Percentiles rank a stretch among this genome's conserved stretches.
Conservation (phyloP, 371 early-diverging fungal species). For the Fennellomyces sp. region DNA sequence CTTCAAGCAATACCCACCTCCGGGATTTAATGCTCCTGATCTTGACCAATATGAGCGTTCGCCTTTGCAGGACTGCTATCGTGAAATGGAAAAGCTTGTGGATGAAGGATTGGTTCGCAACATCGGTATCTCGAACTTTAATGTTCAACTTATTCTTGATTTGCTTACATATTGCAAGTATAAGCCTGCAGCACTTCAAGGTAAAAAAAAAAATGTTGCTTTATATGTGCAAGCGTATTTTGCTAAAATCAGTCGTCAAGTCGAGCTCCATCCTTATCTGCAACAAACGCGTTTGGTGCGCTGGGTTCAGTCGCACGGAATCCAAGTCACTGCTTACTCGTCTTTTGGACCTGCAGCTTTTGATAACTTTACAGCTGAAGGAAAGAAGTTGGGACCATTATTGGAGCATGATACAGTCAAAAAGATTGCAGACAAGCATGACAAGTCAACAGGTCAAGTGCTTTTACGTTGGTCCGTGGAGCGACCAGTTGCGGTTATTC, state of each 20-base stretch:
- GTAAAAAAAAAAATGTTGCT: too few relatives aligned
- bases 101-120: slow-evolving; percentile 36
- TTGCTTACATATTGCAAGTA: slow-evolving; percentile 43
- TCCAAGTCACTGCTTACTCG: slow-evolving; percentile 50
- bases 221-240: too few relatives aligned
- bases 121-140: slow-evolving; percentile 69
- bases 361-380: slow-evolving; percentile 14
- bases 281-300: slow-evolving; percentile 43
- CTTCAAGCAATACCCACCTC: slow-evolving; percentile 13
- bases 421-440: slow-evolving; percentile 39
- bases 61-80: slow-evolving; percentile 20
- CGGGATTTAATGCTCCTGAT: slow-evolving; percentile 7
- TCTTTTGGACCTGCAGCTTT: slow-evolving; percentile 41
- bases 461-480: slow-evolving; percentile 57
- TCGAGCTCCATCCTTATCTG: slow-evolving; percentile 64
- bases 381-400: slow-evolving; percentile 14
- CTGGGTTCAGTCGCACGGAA: slow-evolving; percentile 31
- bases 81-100: slow-evolving; percentile 46
- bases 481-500: slow-evolving; percentile 55
- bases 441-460: slow-evolving; percentile 44
- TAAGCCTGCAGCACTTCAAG: slow-evolving; percentile 43
- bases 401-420: slow-evolving; percentile 30
- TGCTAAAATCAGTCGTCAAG: too few relatives aligned
- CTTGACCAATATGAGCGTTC: slow-evolving; percentile 10
- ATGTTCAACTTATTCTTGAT: slow-evolving; percentile 42